A percentile compares a stretch with the other conserved stretches of the same genome.
Evolutionary conservation across 495 filamentous ascomycete species (phyloP).

Genomic region (Margaritispora aquatica): DNA sequence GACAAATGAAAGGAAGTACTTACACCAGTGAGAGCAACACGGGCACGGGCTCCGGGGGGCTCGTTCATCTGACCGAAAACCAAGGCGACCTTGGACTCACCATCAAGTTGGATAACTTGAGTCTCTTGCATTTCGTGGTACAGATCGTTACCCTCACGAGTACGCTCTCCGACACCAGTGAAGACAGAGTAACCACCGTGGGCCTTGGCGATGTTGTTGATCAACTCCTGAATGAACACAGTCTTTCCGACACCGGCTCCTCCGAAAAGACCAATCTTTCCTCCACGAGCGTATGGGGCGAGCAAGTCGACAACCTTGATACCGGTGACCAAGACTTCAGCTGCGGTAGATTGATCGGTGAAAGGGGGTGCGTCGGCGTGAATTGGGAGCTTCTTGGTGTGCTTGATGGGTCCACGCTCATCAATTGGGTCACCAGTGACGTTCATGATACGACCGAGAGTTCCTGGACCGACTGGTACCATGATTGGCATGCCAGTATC

Average conservation of each 20-base stretch:
- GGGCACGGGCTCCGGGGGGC: slow-evolving; percentile 97
- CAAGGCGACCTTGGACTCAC: slow-evolving; percentile 98
- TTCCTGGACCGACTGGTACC: slow-evolving; percentile 91
- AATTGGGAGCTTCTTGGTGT: slow-evolving; percentile 77
- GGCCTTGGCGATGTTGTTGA: slow-evolving; percentile 99
- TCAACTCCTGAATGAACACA: slow-evolving; percentile 99
- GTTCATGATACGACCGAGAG: slow-evolving; percentile 99
- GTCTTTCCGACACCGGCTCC: slow-evolving; percentile 99
- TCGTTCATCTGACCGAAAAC: slow-evolving; percentile 99
- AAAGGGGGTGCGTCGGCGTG: slow-evolving; percentile 90
- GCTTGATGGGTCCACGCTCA: slow-evolving; percentile 96
- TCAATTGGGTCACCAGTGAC: slow-evolving; percentile 99
- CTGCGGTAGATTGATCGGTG: slow-evolving; percentile 88
- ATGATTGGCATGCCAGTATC: slow-evolving; percentile 96
- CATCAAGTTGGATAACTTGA: slow-evolving; percentile 96
- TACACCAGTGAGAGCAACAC: slow-evolving; percentile 89
- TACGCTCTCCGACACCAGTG: slow-evolving; percentile 99
- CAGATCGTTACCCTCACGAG: slow-evolving; percentile 99
- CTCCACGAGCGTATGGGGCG: slow-evolving; percentile 98
- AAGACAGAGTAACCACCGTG: slow-evolving; percentile 99
- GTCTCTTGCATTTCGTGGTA: slow-evolving; percentile 99
- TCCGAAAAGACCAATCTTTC: slow-evolving; percentile 99
- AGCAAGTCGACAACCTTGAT: slow-evolving; percentile 99
- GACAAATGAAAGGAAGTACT: not conserved
- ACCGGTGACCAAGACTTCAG: slow-evolving; percentile 96